These are phyloP conservation scores for Apiospora pterosperma DNA, from an alignment of 2,329 filamentous ascomycete species.

Conservation along the genomic window DNA sequence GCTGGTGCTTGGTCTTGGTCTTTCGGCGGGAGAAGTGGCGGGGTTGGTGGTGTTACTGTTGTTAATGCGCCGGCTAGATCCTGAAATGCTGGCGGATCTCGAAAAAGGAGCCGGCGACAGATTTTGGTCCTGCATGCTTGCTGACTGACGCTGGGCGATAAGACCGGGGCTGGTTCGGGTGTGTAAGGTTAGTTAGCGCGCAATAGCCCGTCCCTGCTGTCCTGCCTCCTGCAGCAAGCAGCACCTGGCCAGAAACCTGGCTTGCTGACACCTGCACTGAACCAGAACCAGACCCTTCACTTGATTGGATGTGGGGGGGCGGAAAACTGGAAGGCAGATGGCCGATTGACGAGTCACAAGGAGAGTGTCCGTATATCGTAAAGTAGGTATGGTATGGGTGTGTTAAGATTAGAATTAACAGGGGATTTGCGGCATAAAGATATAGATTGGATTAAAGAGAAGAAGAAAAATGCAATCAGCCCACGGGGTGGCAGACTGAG, in stretches of 20 bases:
- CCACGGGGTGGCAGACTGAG: neutral
- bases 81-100: conserved; percentile 4
- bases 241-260: too few species aligned
- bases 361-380: neutral
- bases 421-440: neutral
- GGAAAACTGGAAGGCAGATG: neutral
- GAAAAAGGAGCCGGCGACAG: neutral
- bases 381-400: neutral
- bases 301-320: neutral
- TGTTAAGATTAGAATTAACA: neutral
- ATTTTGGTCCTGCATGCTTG: neutral
- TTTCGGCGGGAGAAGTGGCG: neutral
- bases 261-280: neutral
- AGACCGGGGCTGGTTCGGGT: neutral
- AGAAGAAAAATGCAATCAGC: neutral
- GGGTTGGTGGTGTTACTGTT: neutral
- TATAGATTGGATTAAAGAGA: neutral
- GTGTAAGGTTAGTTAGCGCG: too few species aligned
- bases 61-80: neutral
- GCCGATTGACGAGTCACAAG: neutral
- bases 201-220: neutral
- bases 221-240: neutral
- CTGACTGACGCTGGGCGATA: neutral
- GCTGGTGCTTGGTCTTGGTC: conserved; percentile 5
- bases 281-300: neutral